Conservation (phyloP, 352 stramenopile genomes). For the Lagenidium sp. region DNA sequence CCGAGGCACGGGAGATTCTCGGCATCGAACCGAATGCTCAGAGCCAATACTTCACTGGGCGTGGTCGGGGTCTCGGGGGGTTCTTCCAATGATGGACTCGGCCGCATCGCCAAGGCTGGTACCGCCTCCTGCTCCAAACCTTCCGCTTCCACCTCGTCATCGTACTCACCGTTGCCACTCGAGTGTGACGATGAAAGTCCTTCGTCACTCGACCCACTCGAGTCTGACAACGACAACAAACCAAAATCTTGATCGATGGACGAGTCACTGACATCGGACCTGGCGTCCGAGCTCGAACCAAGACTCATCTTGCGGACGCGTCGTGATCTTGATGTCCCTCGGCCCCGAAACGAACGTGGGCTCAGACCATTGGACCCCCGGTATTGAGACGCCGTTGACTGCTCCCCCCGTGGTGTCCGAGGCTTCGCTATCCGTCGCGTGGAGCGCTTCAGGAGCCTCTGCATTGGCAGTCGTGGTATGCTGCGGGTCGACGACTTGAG, state of each 20-base stretch:
- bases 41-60: slow-evolving; percentile 11
- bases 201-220: too few relatives aligned
- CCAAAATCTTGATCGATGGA: too few relatives aligned
- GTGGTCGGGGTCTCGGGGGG: neutral
- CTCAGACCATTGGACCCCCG: too few relatives aligned
- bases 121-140: too few relatives aligned
- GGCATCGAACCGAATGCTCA: slow-evolving; percentile 37
- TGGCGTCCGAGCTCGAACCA: too few relatives aligned
- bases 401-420: neutral
- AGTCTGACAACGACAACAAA: too few relatives aligned
- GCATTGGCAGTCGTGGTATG: too few relatives aligned
- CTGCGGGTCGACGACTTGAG: slow-evolving; percentile 22
- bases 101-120: too few relatives aligned
- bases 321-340: neutral
- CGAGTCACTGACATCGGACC: too few relatives aligned
- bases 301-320: neutral
- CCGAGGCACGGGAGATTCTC: slow-evolving; percentile 29
- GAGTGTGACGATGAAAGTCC: neutral
- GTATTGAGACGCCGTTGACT: too few relatives aligned
- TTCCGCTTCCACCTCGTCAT: too few relatives aligned
- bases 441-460: neutral
- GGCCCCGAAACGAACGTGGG: neutral
- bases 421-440: neutral
- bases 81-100: too few relatives aligned
- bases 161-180: neutral